Evolutionary conservation across 805 yeast genomes (phyloP).

Genomic region (Myxozyma geophila): DNA sequence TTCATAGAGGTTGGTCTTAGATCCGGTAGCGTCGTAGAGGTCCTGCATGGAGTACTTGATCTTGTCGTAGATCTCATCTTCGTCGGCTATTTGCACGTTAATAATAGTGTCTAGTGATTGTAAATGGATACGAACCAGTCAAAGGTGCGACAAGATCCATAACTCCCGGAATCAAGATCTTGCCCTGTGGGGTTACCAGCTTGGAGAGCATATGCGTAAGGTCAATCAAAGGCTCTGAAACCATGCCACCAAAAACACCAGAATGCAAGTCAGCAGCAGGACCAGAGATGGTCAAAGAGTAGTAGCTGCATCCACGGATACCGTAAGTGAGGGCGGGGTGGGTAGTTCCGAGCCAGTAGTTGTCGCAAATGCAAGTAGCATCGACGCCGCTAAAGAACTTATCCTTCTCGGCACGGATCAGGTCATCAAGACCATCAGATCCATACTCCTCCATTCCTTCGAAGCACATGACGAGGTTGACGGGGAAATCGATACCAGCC

Average conservation of each 20-base stretch:
- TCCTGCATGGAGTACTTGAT: slow-evolving; percentile 86
- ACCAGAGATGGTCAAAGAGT: slow-evolving; percentile 79
- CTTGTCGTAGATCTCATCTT: slow-evolving; percentile 75
- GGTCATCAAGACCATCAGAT: slow-evolving; percentile 83
- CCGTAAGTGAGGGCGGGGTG: slow-evolving; percentile 98
- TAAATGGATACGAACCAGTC: slow-evolving; percentile 52
- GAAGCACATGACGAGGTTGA: slow-evolving; percentile 87
- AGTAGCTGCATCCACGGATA: slow-evolving; percentile 93
- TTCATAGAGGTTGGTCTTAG: slow-evolving; percentile 77
- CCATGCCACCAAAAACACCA: slow-evolving; percentile 96
- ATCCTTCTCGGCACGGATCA: slow-evolving; percentile 78
- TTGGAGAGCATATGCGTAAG: slow-evolving; percentile 74
- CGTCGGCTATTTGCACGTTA: slow-evolving; percentile 48
- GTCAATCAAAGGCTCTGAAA: slow-evolving; percentile 97
- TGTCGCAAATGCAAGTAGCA: slow-evolving; percentile 94
- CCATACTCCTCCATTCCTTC: slow-evolving; percentile 99
- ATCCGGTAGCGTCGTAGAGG: slow-evolving; percentile 85
- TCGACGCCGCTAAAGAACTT: slow-evolving; percentile 85
- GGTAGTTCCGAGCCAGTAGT: slow-evolving; percentile 97
- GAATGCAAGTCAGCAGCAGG: slow-evolving; percentile 98
- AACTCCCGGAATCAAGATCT: slow-evolving; percentile 84
- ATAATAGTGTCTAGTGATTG: background rate
- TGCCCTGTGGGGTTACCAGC: slow-evolving; percentile 81
- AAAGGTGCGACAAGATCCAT: slow-evolving; percentile 94
- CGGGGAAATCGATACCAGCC: slow-evolving; percentile 86